Conservation (phyloP, 306 rosid genomes). For the Lagenaria siceraria region DNA sequence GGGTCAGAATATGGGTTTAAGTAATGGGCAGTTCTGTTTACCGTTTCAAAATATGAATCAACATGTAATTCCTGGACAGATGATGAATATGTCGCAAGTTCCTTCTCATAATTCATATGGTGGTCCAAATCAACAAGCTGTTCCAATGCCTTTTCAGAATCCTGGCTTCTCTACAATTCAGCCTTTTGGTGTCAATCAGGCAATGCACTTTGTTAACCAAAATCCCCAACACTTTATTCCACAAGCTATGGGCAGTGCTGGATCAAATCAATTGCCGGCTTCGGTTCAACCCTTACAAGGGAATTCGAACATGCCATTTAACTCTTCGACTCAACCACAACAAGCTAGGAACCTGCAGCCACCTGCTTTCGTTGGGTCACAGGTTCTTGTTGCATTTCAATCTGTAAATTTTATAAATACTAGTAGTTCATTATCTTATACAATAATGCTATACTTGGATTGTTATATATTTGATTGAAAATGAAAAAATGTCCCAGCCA, state of each 20-base stretch:
- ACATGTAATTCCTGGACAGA: slow-evolving; percentile 34
- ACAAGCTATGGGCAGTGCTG: slow-evolving; percentile 20
- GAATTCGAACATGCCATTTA: slow-evolving; percentile 16
- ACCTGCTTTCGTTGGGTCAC: slow-evolving; percentile 26
- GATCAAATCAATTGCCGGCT: slow-evolving; percentile 21
- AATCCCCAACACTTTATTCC: slow-evolving; percentile 29
- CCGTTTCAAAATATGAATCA: slow-evolving; percentile 63
- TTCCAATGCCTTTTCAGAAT: slow-evolving; percentile 37
- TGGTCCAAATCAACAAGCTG: slow-evolving; percentile 47
- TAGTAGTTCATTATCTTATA: slow-evolving; percentile 4
- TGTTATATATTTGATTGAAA: not conserved
- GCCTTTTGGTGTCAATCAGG: slow-evolving; percentile 42
- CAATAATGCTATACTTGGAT: not conserved
- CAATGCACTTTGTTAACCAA: slow-evolving; percentile 25
- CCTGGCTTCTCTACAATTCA: slow-evolving; percentile 20
- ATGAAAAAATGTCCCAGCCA: not conserved
- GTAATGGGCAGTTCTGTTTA: slow-evolving; percentile 53
- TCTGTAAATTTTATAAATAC: not conserved
- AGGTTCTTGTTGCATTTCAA: slow-evolving; percentile 29
- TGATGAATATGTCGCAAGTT: slow-evolving; percentile 40
- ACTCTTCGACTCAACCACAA: slow-evolving; percentile 17
- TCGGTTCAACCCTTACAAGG: slow-evolving; percentile 38
- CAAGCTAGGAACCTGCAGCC: slow-evolving; percentile 29
- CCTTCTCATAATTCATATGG: slow-evolving; percentile 25
- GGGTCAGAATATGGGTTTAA: slow-evolving; percentile 36